Percentiles rank a stretch among this genome's conserved stretches.
phyloP scores from a whole-genome alignment of 495 filamentous ascomycete genomes.

The Podospora comata region DNA sequence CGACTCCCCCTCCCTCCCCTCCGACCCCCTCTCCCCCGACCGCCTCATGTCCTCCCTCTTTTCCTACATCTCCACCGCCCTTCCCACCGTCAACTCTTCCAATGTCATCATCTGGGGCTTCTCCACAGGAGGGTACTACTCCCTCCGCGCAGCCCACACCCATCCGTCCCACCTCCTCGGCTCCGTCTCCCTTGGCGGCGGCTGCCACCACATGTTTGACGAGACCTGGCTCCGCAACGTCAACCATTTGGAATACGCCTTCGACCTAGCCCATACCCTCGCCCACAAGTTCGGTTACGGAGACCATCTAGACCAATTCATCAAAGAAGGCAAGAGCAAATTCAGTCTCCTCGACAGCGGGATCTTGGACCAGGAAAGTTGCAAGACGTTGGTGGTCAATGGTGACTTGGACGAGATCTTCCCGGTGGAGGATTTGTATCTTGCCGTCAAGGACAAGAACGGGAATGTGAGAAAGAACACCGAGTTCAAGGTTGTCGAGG shows the following conservation, averaged over 20 bases:
- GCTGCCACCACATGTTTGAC: constrained; percentile 63
- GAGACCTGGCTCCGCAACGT: constrained; percentile 59
- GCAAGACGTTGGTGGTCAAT: constrained; percentile 63
- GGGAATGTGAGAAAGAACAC: constrained; percentile 47
- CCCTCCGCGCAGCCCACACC: constrained; percentile 64
- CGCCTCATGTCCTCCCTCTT: constrained; percentile 61
- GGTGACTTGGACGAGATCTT: constrained; percentile 65
- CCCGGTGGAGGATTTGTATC: constrained; percentile 65
- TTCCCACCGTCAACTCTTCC: constrained; percentile 49
- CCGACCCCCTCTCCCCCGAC: constrained; percentile 41
- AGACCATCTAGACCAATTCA: constrained; percentile 45
- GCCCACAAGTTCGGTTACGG: constrained; percentile 65
- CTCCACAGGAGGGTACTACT: constrained; percentile 70
- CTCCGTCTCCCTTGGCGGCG: constrained; percentile 61
- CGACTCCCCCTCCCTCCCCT: constrained; percentile 60
- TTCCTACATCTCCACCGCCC: constrained; percentile 55
- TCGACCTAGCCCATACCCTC: constrained; percentile 58
- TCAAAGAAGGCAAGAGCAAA: constrained; percentile 51
- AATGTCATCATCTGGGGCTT: constrained; percentile 63
- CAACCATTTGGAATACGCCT: constrained; percentile 69
- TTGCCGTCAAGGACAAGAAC: constrained; percentile 52
- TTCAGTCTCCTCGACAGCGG: constrained; percentile 65
- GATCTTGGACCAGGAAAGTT: constrained; percentile 56
- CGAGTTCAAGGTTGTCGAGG: constrained; percentile 51
- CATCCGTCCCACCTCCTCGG: constrained; percentile 57